A percentile compares a stretch with the other conserved stretches of the same genome.
Evolutionary conservation across 495 filamentous ascomycete genomes (phyloP).

Genomic region (Podospora fimiseda): DNA sequence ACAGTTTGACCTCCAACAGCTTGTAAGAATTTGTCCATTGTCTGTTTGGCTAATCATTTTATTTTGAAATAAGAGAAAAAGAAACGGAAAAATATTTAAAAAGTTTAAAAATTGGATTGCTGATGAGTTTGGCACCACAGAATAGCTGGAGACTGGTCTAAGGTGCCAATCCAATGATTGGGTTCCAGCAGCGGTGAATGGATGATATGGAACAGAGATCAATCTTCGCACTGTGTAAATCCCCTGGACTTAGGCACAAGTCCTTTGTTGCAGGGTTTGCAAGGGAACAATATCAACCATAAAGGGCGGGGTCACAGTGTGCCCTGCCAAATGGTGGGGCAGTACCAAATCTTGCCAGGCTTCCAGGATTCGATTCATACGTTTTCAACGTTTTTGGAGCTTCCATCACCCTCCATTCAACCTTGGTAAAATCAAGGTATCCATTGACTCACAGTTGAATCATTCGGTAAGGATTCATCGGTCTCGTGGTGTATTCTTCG

Average conservation of each 20-base stretch:
- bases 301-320: constrained; percentile 1
- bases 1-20: constrained; percentile 68
- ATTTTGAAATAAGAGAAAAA: neutral
- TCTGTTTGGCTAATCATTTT: constrained; percentile 23
- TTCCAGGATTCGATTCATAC: neutral
- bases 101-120: neutral
- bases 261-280: too few relatives aligned
- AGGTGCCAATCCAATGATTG: too few relatives aligned
- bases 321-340: constrained; percentile 28
- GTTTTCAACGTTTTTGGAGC: too few relatives aligned
- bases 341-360: constrained; percentile 13
- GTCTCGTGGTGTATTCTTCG: too few relatives aligned
- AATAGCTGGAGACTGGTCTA: too few relatives aligned
- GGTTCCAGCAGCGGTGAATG: neutral
- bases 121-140: neutral
- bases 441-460: constrained; percentile 1
- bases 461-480: constrained; percentile 1
- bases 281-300: neutral
- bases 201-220: neutral
- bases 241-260: too few relatives aligned
- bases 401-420: too few relatives aligned
- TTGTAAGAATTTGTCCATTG: constrained; percentile 73
- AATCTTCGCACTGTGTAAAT: neutral
- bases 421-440: too few relatives aligned
- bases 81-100: neutral